Evolutionary conservation across 257 asterid species (phyloP).

Genomic region (Solanum appendiculatum): DNA sequence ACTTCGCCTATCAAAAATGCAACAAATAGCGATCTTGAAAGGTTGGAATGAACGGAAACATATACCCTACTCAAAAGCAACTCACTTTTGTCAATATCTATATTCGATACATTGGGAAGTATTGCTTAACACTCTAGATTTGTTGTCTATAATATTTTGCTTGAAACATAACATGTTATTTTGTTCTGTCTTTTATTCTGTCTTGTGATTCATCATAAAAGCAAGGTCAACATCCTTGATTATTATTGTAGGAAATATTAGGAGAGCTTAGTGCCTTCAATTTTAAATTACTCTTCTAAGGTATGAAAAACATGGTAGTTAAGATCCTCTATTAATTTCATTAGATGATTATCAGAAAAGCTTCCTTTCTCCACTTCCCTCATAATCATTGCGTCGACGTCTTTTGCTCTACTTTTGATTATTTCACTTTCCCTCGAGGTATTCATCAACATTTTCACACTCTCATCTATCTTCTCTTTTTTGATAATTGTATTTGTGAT

Average conservation of each 20-base stretch:
- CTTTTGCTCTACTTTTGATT: conserved; percentile 3
- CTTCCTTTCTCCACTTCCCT: too few species aligned
- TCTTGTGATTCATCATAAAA: not conserved
- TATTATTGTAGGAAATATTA: not conserved
- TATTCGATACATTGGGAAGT: not conserved
- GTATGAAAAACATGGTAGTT: not conserved
- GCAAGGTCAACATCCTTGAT: not conserved
- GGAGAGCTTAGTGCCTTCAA: too few species aligned
- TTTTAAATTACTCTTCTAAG: not conserved
- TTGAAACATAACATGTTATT: not conserved
- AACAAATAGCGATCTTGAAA: too few species aligned
- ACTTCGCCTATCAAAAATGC: too few species aligned
- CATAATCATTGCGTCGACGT: not conserved
- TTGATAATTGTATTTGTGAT: not conserved
- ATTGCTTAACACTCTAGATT: not conserved
- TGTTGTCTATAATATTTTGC: not conserved
- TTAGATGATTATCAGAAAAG: too few species aligned
- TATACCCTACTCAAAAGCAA: too few species aligned
- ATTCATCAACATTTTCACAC: not conserved
- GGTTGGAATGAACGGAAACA: not conserved
- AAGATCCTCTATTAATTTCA: too few species aligned
- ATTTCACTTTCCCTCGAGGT: not conserved
- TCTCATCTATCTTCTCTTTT: not conserved
- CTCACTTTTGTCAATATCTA: not conserved
- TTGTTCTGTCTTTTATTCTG: too few species aligned